Evolutionary conservation across 2,329 filamentous ascomycete species (phyloP), one percentile per base, ranked within the genome.

Genomic region (Ophiostoma australiae): DNA sequence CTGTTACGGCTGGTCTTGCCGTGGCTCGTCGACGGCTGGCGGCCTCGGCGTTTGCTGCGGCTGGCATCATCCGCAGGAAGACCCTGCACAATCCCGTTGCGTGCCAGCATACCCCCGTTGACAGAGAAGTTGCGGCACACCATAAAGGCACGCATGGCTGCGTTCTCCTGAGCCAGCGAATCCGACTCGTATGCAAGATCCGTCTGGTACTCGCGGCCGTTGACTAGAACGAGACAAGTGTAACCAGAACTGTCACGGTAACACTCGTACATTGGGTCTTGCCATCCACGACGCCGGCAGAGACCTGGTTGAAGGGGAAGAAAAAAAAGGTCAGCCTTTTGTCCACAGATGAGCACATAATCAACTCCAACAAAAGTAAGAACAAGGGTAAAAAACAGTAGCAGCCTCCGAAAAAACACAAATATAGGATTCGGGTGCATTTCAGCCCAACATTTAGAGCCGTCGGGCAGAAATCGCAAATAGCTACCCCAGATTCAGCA

Each of bases 101-200:
- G 86, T 73, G 87, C 88, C 74, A 90, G 83, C 93, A 97, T 97
- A 79, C 94, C 94, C 77, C 96, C 93, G 79, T 97, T 97, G 80
- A 96, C 92, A 71, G 93, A 97, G 82, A 97, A 97, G 85, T 97
- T 97, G 74, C 93, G 91, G 84, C 94, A 97, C 75, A 97, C 95
- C 88, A 97, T 94, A 81, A 97, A 98, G 72, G 94, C 94, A 73
- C 93, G 91, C 87, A 96, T 96, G 73, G 94, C 94, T 35, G 94
- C 94, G 77, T 94, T 95, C 80, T 98, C 94, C 78, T 93, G 92
- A 67, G 94, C 94, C 75, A 97, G 85, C 68, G 87, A 84, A 79
- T 94, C 91, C 73, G 90, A 91, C 79, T 91, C 89, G 82, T 95
- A 97, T 74, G 90, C 87, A 52, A 91, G 86, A 80, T 97, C 93